These are phyloP conservation scores for Coniferiporia weirii DNA, from an alignment of 1,284 basidiomycete species.

Conservation along the genomic window DNA sequence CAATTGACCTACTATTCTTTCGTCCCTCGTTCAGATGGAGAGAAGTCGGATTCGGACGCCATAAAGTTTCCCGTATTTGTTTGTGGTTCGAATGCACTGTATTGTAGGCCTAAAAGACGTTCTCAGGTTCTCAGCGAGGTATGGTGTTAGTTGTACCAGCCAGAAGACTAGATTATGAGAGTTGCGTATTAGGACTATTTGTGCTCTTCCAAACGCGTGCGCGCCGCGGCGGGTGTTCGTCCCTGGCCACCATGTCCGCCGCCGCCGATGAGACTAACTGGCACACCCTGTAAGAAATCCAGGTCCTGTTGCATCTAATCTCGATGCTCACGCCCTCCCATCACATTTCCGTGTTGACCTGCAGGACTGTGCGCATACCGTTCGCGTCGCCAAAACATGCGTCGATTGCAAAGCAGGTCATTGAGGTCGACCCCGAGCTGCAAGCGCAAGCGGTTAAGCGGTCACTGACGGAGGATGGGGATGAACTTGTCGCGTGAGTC, in stretches of 20 bases:
- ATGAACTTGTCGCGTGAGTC: conserved; percentile 64
- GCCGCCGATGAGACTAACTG: conserved; percentile 21
- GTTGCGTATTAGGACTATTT: too few relatives aligned
- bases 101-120: too few relatives aligned
- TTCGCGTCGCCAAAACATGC: conserved; percentile 73
- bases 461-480: conserved; percentile 56
- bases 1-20: conserved; percentile 46
- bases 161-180: background rate
- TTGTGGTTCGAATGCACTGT: too few relatives aligned
- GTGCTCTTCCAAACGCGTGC: too few relatives aligned
- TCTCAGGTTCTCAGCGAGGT: background rate
- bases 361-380: conserved; percentile 70
- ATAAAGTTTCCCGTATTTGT: background rate
- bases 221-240: too few relatives aligned
- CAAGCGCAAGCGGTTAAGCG: conserved; percentile 76
- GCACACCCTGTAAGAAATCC: conserved; percentile 28
- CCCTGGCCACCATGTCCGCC: conserved; percentile 25
- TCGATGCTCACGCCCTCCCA: background rate
- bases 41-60: conserved; percentile 29
- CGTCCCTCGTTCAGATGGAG: conserved; percentile 65
- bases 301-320: background rate
- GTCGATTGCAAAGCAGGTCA: conserved; percentile 68
- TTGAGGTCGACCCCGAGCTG: conserved; percentile 81
- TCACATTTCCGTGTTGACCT: background rate
- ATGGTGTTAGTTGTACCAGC: background rate